A percentile compares a stretch with the other conserved stretches of the same genome.
Evolutionary conservation across 768 basidiomycete species (phyloP).

Genomic region (Tylopilus rubrobrunneus): DNA sequence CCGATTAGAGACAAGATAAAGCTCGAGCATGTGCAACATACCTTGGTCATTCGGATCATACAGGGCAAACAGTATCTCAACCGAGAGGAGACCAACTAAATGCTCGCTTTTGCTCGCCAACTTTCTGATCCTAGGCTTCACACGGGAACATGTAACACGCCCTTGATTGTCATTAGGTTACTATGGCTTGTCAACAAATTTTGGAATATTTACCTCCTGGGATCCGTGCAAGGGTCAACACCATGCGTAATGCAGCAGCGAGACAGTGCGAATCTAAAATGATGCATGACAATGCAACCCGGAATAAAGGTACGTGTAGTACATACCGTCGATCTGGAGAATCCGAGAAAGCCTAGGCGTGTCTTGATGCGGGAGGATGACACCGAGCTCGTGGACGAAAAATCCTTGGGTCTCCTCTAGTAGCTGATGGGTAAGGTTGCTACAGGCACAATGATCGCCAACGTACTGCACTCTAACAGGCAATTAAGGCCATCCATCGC

Average conservation of each 20-base stretch:
- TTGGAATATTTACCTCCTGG: constrained; percentile 6
- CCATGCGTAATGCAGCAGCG: constrained; percentile 17
- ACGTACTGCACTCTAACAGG: constrained; percentile 18
- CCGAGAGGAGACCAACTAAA: constrained; percentile 17
- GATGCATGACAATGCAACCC: not conserved
- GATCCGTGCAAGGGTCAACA: constrained; percentile 14
- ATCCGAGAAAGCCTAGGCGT: constrained; percentile 11
- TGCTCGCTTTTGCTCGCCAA: constrained; percentile 8
- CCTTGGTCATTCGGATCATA: not conserved
- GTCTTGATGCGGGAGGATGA: not conserved
- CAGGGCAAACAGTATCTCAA: constrained; percentile 17
- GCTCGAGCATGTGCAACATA: too few species aligned
- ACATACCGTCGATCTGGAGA: constrained; percentile 14
- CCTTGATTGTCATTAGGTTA: not conserved
- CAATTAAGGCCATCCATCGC: constrained; percentile 22
- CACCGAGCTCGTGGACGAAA: constrained; percentile 7
- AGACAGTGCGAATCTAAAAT: constrained; percentile 8
- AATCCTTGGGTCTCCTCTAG: constrained; percentile 10
- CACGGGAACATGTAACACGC: not conserved
- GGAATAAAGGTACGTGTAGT: not conserved
- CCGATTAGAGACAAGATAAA: too few species aligned
- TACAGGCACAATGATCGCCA: not conserved
- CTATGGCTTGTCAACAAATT: not conserved
- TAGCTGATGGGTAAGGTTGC: not conserved
- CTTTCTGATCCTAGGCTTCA: constrained; percentile 14